Base-by-base conservation (phyloP, 2,329 filamentous ascomycete species). In the Sporothrix luriei region DNA sequence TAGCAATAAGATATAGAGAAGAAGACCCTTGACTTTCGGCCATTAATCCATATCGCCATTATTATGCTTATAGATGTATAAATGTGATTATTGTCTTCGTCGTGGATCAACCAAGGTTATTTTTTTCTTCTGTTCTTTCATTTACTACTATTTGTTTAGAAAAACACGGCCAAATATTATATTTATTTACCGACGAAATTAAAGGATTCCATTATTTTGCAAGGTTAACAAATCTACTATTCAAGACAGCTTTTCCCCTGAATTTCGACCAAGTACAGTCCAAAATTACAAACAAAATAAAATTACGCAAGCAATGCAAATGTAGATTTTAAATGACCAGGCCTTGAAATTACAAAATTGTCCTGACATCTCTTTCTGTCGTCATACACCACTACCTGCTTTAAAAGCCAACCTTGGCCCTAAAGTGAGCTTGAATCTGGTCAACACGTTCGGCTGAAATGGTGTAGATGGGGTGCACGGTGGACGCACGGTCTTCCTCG, bases 381-480 rank as follows among this genome's bases (percentile, higher is more conserved):
- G 3, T n/a, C 62, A 19, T 33, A 46, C 2, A 2, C 24, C 6
- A n/a, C 46, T 6, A 14, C 46, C 16, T 21, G 29, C 9, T 29
- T 48, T 52, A 88, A 74, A 90, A 88, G 14, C 85, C 83, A 68
- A 80, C 79, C 77, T 87, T 88, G 52, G 80, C 80, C 73, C 83
- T 82, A 78, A 89, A 94, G 80, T 91, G 91, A 71, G 80, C 80
- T 78, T 87, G 85, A 74, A 90, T 88, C 46, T 83, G 83, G 74
- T 90, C 85, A 68, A 90, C 91, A 68, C 85, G 85, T 72, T 86
- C 83, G 78, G 91, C 88, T 4, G 93, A 91, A 73, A 97, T 90
- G 72, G 92, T 90, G 80, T 92, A 97, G 33, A 97, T 86, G 2
- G 94, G 94, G 79, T 97, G 93, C 51, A 92, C 85, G 19, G 90